Conservation (phyloP, 768 basidiomycete species). For the Hemileccinum rubropunctum region DNA sequence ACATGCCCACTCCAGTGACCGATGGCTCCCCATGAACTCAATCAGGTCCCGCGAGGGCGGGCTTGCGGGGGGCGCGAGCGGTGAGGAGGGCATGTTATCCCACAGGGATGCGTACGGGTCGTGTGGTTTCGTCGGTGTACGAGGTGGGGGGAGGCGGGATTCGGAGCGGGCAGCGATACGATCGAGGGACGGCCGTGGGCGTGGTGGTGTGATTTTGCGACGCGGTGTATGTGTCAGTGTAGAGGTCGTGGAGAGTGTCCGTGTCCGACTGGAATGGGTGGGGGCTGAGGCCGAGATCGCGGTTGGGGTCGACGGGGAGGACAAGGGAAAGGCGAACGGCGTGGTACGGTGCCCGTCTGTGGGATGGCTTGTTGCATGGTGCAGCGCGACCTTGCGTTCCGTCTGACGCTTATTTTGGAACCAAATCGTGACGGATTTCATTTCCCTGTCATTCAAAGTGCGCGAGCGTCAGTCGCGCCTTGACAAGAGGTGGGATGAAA, state of each 20-base stretch:
- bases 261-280: conserved; percentile 31
- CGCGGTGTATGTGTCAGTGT: conserved; percentile 24
- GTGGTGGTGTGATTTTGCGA: conserved; percentile 30
- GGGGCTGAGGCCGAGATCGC: conserved; percentile 23
- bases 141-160: conserved; percentile 28
- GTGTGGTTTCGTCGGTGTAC: conserved; percentile 30
- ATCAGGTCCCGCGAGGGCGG: conserved; percentile 31
- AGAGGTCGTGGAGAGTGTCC: conserved; percentile 30
- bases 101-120: conserved; percentile 27
- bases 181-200: conserved; percentile 31
- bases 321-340: conserved; percentile 18
- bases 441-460: conserved; percentile 23
- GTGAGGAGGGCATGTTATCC: conserved; percentile 40
- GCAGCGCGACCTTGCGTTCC: conserved; percentile 53
- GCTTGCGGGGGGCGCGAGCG: conserved; percentile 40
- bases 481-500: not conserved
- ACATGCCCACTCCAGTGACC: conserved; percentile 34
- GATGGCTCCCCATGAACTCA: conserved; percentile 27
- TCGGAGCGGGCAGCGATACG: conserved; percentile 31
- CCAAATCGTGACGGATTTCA: conserved; percentile 36
- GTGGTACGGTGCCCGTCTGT: conserved; percentile 15
- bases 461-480: conserved; percentile 10
- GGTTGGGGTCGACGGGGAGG: conserved; percentile 18
- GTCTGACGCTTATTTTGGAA: conserved; percentile 39
- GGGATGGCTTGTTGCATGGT: conserved; percentile 30